phyloP scores from a whole-genome alignment of 192 early-diverging fungal species.

The Coemansia umbellata region DNA sequence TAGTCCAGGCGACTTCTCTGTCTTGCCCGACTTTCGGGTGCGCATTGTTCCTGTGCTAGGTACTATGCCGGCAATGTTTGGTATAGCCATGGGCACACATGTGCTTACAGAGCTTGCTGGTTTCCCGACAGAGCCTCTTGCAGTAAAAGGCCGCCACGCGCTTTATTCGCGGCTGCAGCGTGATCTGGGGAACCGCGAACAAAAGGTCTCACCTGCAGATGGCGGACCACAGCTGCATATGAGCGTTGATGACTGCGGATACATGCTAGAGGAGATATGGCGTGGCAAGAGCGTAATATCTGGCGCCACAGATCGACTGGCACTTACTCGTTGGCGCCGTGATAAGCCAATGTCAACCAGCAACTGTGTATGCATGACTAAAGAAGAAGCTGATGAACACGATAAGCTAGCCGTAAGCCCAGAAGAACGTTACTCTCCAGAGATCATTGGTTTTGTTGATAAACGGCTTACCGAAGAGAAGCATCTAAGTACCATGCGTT shows the following conservation, averaged over 20 bases:
- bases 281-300: conserved; percentile 74
- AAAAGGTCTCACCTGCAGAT: conserved; percentile 1
- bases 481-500: conserved; percentile 40
- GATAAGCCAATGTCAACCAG: conserved; percentile 58
- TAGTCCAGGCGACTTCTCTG: conserved; percentile 83
- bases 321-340: conserved; percentile 75
- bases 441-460: conserved; percentile 29
- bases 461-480: conserved; percentile 34
- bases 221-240: conserved; percentile 41
- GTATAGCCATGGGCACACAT: conserved; percentile 85
- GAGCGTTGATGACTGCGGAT: conserved; percentile 67
- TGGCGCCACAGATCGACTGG: conserved; percentile 65
- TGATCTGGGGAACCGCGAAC: conserved; percentile 63
- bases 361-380: conserved; percentile 86
- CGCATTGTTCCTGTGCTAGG: conserved; percentile 79
- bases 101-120: conserved; percentile 65
- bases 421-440: conserved; percentile 38
- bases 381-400: conserved; percentile 63
- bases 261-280: conserved; percentile 90
- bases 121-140: conserved; percentile 67
- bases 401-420: conserved; percentile 25
- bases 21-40: conserved; percentile 92
- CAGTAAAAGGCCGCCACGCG: conserved; percentile 70
- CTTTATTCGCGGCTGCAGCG: conserved; percentile 71
- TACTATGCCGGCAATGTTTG: conserved; percentile 94